Base-by-base conservation (phyloP, 2,329 filamentous ascomycete genomes). In the Trichoderma atrobrunneum region DNA sequence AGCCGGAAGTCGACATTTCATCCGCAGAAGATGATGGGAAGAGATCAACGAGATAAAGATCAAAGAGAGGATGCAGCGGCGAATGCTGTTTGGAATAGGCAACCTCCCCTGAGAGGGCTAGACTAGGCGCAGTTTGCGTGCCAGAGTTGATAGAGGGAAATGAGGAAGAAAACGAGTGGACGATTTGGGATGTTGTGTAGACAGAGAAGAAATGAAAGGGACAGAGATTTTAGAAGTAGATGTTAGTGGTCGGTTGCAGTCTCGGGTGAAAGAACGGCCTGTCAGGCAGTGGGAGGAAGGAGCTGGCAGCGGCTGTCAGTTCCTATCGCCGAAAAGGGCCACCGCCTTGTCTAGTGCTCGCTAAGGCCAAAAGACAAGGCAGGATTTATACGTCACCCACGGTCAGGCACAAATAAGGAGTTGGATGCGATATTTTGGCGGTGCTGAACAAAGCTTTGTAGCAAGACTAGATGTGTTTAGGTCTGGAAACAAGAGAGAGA, bases 1-100 rank as follows among this genome's bases (percentile, higher is more conserved):
- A 75, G 60, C 77, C 77, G 34, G 78, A 70, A 65, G 78, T 72
- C 68, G 80, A 77, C 81, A 83, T 83, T 72, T 69, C 74, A 56
- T 48, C 57, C 57, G 57, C 43, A 70, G 32, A 28, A 16, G 56
- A 59, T 62, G 24, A 14, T 28, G 43, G 65, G 54, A 32, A 67
- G 34, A 43, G 6, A 16, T n/a, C 12, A 32, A 57, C 7, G n/a
- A 36, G 28, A 43, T 10, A 26, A 24, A 26, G 59, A 14, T 62
- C 68, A 73, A 43, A 10, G 69, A 72, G 56, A 70, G 72, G 39
- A 70, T 73, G 70, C 67, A 54, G n/a, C 51, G 57, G 56, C 8
- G 59, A 51, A 16, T 34, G 62, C 60, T 43, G n/a, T 51, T n/a
- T 28, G 32, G 14, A 77, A 75, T 76, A 74, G 74, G 78, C 28